Conservation (phyloP, 345 rosid species). For the Sisymbrium irio region DNA sequence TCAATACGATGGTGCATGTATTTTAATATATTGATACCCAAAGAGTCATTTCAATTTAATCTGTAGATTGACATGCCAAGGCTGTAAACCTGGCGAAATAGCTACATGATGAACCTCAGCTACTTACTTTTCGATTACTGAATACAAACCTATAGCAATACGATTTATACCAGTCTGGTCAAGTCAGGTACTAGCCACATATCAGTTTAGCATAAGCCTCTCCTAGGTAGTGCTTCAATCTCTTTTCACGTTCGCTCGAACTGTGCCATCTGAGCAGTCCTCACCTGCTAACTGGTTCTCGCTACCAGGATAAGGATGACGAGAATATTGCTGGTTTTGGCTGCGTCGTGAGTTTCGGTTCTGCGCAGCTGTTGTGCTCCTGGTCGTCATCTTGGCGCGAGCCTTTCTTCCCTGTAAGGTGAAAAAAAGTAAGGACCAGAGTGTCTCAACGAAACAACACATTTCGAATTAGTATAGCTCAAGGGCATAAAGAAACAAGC, state of each 20-base stretch:
- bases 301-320: conserved; percentile 51
- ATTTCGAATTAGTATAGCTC: neutral
- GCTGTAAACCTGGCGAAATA: neutral
- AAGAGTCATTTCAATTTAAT: conserved; percentile 19
- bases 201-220: conserved; percentile 10
- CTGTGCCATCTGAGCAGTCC: conserved; percentile 54
- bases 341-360: conserved; percentile 62
- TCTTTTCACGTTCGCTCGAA: conserved; percentile 36
- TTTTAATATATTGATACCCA: neutral
- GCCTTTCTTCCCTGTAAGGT: conserved; percentile 83
- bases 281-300: conserved; percentile 52
- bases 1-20: neutral
- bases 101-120: conserved; percentile 9
- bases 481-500: neutral
- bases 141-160: conserved; percentile 9
- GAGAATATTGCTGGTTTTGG: conserved; percentile 50
- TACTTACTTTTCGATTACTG: conserved; percentile 9
- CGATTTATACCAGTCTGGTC: neutral
- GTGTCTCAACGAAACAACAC: neutral
- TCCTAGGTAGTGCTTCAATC: conserved; percentile 16
- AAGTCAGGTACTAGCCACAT: conserved; percentile 5
- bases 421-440: neutral
- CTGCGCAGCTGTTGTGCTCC: conserved; percentile 80
- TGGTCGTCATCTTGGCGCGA: conserved; percentile 58
- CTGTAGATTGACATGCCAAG: conserved; percentile 7